Evolutionary conservation across 139 green algal genomes (phyloP).

Genomic region (Coelastrella sp.): DNA sequence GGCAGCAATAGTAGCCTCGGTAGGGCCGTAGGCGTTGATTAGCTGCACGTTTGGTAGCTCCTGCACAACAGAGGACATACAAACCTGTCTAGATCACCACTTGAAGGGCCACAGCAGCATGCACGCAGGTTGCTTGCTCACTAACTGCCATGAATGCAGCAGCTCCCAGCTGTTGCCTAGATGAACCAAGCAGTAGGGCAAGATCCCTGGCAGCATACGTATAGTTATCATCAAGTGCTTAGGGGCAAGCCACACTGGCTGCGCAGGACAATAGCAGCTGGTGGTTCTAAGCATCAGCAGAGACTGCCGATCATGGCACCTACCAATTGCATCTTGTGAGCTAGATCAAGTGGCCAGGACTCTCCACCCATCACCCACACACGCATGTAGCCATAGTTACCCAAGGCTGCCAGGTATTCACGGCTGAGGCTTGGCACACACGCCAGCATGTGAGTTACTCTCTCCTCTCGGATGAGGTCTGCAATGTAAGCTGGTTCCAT

Average conservation of each 20-base stretch:
- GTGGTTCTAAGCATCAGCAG: no score
- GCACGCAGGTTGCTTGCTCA: no score
- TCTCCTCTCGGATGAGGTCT: not conserved
- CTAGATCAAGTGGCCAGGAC: not conserved
- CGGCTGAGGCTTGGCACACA: not conserved
- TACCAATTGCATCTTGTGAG: not conserved
- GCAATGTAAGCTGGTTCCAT: not conserved
- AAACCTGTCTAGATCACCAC: no score
- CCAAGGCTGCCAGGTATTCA: not conserved
- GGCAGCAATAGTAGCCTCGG: not conserved
- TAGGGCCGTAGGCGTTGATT: constrained; percentile 19
- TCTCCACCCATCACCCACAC: not conserved
- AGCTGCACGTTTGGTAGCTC: not conserved
- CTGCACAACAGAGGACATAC: not conserved
- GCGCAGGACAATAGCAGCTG: no score
- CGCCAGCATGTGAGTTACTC: not conserved
- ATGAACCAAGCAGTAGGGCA: no score
- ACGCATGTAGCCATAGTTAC: not conserved
- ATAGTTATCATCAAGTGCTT: no score
- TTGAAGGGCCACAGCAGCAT: no score
- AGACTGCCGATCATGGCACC: no score
- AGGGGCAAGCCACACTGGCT: no score
- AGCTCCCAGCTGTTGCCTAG: no score
- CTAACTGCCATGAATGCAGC: no score
- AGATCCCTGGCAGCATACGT: no score